phyloP scores from a whole-genome alignment of 495 filamentous ascomycete genomes.

The Parachaetomium inaequale region DNA sequence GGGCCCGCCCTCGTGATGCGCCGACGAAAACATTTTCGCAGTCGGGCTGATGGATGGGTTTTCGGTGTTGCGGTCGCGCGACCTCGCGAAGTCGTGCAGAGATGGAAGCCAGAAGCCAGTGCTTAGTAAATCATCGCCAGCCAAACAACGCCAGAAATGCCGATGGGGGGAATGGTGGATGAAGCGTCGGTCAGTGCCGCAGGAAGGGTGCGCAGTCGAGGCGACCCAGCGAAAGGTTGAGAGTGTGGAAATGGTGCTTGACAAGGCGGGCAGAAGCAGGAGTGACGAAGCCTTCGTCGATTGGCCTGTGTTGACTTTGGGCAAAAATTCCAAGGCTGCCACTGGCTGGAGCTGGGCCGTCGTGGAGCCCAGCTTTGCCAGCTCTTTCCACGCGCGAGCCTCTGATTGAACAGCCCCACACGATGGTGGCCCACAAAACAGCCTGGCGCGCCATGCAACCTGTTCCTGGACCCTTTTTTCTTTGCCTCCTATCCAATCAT shows the following conservation, averaged over 20 bases:
- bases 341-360: constrained; percentile 28
- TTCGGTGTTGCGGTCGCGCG: constrained; percentile 15
- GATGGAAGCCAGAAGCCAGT: background rate
- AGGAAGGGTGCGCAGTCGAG: background rate
- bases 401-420: constrained; percentile 23
- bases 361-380: constrained; percentile 26
- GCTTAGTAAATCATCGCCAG: constrained; percentile 10
- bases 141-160: background rate
- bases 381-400: constrained; percentile 19
- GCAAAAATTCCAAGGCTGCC: constrained; percentile 29
- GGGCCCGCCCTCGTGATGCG: constrained; percentile 43
- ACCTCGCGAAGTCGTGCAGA: background rate
- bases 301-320: constrained; percentile 42
- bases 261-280: constrained; percentile 22
- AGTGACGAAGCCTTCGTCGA: constrained; percentile 38
- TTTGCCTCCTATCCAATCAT: background rate
- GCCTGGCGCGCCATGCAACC: background rate
- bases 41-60: constrained; percentile 13
- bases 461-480: constrained; percentile 3
- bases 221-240: constrained; percentile 8
- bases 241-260: constrained; percentile 17
- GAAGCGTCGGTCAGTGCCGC: background rate
- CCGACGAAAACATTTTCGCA: constrained; percentile 59
- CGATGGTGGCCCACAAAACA: background rate
- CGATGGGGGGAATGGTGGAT: background rate